Conservation (phyloP, 192 early-diverging fungal genomes). For the Backusella macrospora region DNA sequence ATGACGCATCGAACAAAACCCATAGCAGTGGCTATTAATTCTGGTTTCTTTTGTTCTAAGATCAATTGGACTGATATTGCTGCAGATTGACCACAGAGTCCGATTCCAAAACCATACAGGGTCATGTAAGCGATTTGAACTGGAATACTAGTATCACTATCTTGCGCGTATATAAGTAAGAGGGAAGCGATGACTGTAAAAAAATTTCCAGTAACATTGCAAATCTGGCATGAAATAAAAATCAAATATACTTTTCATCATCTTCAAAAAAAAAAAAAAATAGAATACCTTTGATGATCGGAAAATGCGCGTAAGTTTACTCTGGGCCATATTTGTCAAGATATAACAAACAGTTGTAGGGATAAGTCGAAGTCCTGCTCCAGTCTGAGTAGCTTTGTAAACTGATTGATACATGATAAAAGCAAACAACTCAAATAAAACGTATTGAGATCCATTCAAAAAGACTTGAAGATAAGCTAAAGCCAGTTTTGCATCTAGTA, state of each 20-base stretch:
- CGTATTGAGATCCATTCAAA: background rate
- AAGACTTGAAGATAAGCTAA: background rate
- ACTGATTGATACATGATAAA: constrained; percentile 1
- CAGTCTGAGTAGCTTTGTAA: background rate
- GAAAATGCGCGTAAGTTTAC: background rate
- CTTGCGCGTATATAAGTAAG: background rate
- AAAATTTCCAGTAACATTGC: background rate
- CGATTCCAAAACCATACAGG: background rate
- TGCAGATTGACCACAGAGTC: background rate
- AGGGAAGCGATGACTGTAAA: background rate
- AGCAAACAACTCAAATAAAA: background rate
- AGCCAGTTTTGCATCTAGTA: background rate
- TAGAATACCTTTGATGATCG: constrained; percentile 1
- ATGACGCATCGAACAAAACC: constrained; percentile 1
- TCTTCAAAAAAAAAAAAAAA: background rate
- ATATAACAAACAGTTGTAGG: background rate
- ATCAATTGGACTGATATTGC: background rate
- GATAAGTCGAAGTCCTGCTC: constrained; percentile 7
- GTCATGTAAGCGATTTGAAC: background rate
- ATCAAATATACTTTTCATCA: background rate
- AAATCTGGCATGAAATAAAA: background rate
- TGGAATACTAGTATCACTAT: background rate
- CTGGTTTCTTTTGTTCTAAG: background rate
- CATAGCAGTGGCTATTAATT: background rate
- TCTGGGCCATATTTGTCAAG: constrained; percentile 1